Base-by-base conservation (phyloP, 2,329 filamentous ascomycete genomes). In the Microascus cirrosus region DNA sequence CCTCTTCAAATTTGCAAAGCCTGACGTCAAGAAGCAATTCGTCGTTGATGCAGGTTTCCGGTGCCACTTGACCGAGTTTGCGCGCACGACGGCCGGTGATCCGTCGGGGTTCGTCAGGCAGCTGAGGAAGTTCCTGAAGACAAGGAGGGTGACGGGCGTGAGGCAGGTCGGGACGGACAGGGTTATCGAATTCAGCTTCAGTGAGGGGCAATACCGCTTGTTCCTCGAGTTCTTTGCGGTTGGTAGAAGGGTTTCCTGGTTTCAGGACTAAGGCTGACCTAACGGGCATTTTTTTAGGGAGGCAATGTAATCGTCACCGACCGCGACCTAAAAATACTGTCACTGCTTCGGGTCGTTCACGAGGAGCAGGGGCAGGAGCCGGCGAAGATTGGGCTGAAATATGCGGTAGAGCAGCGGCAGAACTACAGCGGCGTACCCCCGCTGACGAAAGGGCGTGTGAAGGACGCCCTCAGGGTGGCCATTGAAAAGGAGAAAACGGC, bases 281-380 rank as follows among this genome's bases (percentile, higher is more conserved):
- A 13, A 55, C n/a, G 34, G n/a, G 39, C 18, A 36, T 34, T 24
- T 18, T 8, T 50, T 3, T 58, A 76, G 70, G 89, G 89, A 56
- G 94, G 94, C 53, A 99, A 99, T 68, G 86, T 99, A 60, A 90
- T 99, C 61, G 78, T 99, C 57, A 96, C 94, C 2, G 91, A 97
- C 68, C 81, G 79, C 55, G 86, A 95, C 25, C 76, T 92, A 56
- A 94, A 87, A 61, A 92, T 97, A 58, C 70, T 97, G 39, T 84
- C 88, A 0, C 74, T 99, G 22, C 76, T 94, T 63, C 84, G 94
- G 58, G 86, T 87, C 62, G 93, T 97, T 1, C 76, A 83, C 4
- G 89, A 91, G 64, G 88, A 87, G 2, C 86, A 88, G 56, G 87
- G 88, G n/a, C 87, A 95, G 66, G 92, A 96, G 66, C 84, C 89